Base-by-base conservation (phyloP, 2,329 filamentous ascomycete genomes). In the Alternaria arbusti region DNA sequence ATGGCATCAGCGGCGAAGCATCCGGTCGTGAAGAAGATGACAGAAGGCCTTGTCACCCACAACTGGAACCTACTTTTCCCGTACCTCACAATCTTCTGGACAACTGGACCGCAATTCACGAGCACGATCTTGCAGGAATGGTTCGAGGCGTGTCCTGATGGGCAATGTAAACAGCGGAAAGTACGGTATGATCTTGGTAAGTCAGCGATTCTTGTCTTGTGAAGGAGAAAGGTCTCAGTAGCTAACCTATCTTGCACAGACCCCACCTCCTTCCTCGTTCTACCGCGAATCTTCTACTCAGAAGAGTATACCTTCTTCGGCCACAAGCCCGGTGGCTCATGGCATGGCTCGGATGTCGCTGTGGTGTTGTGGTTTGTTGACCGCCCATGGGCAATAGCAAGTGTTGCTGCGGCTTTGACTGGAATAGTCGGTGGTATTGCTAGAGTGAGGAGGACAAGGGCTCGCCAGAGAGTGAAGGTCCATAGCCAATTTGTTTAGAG, bases 291-390 rank as follows among this genome's bases (percentile, higher is more conserved):
- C 20, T 76, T 76, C 59, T 75, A 77, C 59, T 72, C 70, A 6
- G 73, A 78, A 45, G 60, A 72, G 22, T 72, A 67, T 20, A 77
- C 71, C 4, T 76, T 78, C 58, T 78, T 78, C 36, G 73, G 73
- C 7, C 73, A 77, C 36, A 69, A 61, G 13, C 75, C 73, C 11
- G 75, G 74, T 15, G 74, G 75, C 4, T 75, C 75, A 22, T 78
- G 75, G 75, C 74, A 78, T 54, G 74, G 70, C 6, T 51, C 57
- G 7, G 75, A 78, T 50, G 74, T 77, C 20, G 68, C 66, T 20
- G 64, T 73, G 6, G 64, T 77, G 5, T 56, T 77, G 26, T 77
- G 75, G 75, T 57, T 76, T 8, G 72, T 66, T 12, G 63, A 64
- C 11, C 30, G 58, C 2, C 68, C 63, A 5, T 66, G 59, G 57